phyloP scores from a whole-genome alignment of 2,329 filamentous ascomycete genomes.

The Didymella lethalis region DNA sequence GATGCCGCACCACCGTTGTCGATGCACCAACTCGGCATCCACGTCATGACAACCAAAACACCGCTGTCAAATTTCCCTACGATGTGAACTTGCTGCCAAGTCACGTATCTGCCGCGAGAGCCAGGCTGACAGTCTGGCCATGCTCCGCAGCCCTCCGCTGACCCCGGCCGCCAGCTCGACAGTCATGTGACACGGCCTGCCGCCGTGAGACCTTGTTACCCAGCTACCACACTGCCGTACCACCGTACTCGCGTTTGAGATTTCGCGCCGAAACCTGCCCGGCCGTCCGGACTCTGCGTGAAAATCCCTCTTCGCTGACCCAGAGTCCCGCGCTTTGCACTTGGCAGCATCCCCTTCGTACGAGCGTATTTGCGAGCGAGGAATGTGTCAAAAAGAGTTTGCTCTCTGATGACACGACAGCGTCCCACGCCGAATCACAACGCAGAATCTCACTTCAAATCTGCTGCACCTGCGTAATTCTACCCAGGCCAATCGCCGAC shows the following conservation, averaged over 20 bases:
- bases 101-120: neutral
- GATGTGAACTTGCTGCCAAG: conserved; percentile 2
- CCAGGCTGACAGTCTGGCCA: neutral
- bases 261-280: conserved; percentile 15
- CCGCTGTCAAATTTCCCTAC: neutral
- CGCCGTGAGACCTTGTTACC: conserved; percentile 14
- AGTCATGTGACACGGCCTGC: conserved; percentile 9
- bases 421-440: conserved; percentile 9
- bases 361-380: conserved; percentile 3
- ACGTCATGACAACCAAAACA: conserved; percentile 17
- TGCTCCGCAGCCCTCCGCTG: neutral
- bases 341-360: conserved; percentile 7
- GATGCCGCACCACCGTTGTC: conserved; percentile 20
- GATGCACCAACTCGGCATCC: conserved; percentile 14
- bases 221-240: conserved; percentile 8
- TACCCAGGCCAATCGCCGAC: conserved; percentile 12
- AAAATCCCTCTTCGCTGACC: conserved; percentile 9
- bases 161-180: conserved; percentile 6
- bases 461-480: conserved; percentile 9
- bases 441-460: neutral
- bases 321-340: conserved; percentile 1
- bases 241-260: conserved; percentile 7
- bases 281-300: neutral
- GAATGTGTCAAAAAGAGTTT: neutral
- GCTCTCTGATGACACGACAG: conserved; percentile 2